Percentiles rank a stretch among this genome's conserved stretches.
phyloP scores from a whole-genome alignment of 345 rosid species.

The Turritis glabra region DNA sequence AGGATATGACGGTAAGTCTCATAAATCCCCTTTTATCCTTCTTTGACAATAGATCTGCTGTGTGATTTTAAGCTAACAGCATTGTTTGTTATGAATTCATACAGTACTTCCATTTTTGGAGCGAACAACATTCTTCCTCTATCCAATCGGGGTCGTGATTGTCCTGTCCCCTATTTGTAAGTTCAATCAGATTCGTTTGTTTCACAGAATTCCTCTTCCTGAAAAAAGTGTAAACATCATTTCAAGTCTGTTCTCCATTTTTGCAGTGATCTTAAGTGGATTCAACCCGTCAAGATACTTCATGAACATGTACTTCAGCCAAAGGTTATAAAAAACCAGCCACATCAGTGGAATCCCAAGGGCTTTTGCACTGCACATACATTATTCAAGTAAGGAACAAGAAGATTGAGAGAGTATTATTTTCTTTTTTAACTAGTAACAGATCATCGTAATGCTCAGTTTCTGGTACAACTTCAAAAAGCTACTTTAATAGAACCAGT shows the following conservation, averaged over 20 bases:
- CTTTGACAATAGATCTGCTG: not conserved
- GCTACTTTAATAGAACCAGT: conserved; percentile 27
- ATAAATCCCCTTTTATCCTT: not conserved
- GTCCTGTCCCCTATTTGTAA: conserved; percentile 88
- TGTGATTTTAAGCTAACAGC: not conserved
- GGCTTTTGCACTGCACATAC: conserved; percentile 37
- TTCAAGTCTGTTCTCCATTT: not conserved
- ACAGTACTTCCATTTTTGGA: conserved; percentile 97
- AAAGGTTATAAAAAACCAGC: conserved; percentile 55
- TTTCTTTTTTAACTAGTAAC: conserved; percentile 1
- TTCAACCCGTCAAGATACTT: conserved; percentile 97
- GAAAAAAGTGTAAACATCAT: not conserved
- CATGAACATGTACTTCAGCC: conserved; percentile 90
- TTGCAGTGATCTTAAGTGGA: conserved; percentile 92
- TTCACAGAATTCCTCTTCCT: conserved; percentile 1
- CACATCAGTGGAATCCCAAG: conserved; percentile 17
- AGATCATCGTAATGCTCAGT: conserved; percentile 18
- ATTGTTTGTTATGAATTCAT: not conserved
- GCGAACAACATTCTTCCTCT: conserved; percentile 93
- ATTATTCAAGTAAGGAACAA: conserved; percentile 30
- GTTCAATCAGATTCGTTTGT: conserved; percentile 35
- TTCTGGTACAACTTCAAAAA: conserved; percentile 27
- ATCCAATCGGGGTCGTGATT: conserved; percentile 81
- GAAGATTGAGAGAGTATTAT: conserved; percentile 15
- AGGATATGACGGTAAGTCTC: conserved; percentile 89